Evolutionary conservation across 306 rosid genomes (phyloP).

Genomic region (Fragaria vesca): DNA sequence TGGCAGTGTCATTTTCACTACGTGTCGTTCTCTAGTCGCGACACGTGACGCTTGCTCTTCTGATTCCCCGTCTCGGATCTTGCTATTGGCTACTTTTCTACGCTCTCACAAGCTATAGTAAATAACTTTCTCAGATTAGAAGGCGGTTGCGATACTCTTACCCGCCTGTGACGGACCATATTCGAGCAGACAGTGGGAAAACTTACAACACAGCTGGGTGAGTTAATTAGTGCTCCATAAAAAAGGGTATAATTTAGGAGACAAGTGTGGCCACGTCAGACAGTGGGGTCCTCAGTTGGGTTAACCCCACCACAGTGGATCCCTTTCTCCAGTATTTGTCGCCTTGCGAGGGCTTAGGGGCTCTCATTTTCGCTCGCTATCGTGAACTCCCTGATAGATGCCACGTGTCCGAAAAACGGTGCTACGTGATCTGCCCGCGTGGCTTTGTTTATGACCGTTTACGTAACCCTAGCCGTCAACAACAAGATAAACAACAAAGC

Average conservation of each 20-base stretch:
- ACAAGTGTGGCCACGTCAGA: conserved; percentile 53
- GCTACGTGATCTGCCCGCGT: conserved; percentile 38
- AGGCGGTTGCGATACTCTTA: not conserved
- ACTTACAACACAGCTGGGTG: conserved; percentile 25
- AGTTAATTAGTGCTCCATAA: conserved; percentile 19
- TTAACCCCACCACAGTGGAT: conserved; percentile 37
- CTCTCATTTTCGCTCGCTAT: conserved; percentile 36
- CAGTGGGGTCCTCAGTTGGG: conserved; percentile 22
- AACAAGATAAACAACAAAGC: not conserved
- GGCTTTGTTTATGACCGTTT: conserved; percentile 27
- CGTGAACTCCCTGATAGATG: conserved; percentile 17
- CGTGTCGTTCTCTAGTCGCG: conserved; percentile 30
- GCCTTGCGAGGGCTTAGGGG: conserved; percentile 29
- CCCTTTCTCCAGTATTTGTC: conserved; percentile 38
- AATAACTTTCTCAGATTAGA: conserved; percentile 26
- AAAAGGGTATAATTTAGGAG: not conserved
- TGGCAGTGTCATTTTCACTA: conserved; percentile 35
- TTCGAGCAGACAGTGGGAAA: conserved; percentile 4
- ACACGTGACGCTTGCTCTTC: conserved; percentile 36
- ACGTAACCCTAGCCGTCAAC: conserved; percentile 18
- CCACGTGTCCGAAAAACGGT: conserved; percentile 31
- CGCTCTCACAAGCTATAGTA: conserved; percentile 22
- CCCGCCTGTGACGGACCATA: not conserved
- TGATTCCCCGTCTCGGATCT: conserved; percentile 45
- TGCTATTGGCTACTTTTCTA: conserved; percentile 41